Conservation (phyloP, 495 filamentous ascomycete species). For the Lepidopterella palustris region DNA sequence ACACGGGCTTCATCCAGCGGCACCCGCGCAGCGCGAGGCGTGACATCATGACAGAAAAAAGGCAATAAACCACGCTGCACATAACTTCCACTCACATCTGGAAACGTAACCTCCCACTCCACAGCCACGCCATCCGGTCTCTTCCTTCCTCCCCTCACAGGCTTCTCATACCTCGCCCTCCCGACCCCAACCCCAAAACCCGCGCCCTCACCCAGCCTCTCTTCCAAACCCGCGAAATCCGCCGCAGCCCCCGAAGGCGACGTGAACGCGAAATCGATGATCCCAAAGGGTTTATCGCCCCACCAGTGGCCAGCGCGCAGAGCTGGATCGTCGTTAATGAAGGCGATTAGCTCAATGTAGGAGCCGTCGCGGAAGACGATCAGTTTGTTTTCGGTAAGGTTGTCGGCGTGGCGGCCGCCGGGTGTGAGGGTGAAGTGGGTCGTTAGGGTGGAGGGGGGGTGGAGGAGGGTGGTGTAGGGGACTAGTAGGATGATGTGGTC, state of each 20-base stretch:
- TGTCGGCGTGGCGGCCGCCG: conserved; percentile 49
- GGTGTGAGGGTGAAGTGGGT: conserved; percentile 48
- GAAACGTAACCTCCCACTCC: conserved; percentile 49
- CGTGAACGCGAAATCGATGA: conserved; percentile 52
- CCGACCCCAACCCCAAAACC: conserved; percentile 34
- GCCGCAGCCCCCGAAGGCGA: conserved; percentile 21
- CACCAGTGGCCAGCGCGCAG: conserved; percentile 42
- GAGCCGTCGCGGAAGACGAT: conserved; percentile 50
- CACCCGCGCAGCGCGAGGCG: conserved; percentile 41
- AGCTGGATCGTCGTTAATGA: conserved; percentile 44
- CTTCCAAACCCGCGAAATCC: conserved; percentile 23
- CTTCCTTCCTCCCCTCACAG: conserved; percentile 40
- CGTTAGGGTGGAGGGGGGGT: conserved; percentile 44
- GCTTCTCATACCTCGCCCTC: conserved; percentile 43
- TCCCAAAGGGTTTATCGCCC: conserved; percentile 41
- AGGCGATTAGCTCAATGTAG: conserved; percentile 56
- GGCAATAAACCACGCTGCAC: conserved; percentile 37
- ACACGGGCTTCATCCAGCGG: conserved; percentile 34
- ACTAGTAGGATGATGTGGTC: conserved; percentile 56
- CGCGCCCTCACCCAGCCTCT: conserved; percentile 27
- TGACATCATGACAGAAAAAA: conserved; percentile 54
- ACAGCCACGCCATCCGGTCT: conserved; percentile 43
- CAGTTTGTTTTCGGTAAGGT: conserved; percentile 50
- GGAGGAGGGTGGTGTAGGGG: conserved; percentile 39
- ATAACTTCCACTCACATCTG: conserved; percentile 31